Evolutionary conservation across 441 rosid species (phyloP).

Genomic region (Syzygium syzygioides): DNA sequence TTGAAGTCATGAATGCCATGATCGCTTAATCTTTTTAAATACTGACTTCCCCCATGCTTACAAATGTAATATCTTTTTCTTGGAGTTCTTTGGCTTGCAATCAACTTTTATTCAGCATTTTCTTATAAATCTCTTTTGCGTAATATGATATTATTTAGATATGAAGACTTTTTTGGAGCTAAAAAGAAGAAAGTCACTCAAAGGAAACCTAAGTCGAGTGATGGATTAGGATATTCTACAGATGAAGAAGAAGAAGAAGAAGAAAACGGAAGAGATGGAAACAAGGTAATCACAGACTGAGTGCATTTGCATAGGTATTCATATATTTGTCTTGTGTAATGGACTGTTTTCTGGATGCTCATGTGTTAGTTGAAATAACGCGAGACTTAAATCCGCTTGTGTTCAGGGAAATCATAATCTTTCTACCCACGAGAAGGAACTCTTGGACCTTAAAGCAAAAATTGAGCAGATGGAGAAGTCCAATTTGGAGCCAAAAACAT

Average conservation of each 20-base stretch:
- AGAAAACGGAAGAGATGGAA: conserved; percentile 12
- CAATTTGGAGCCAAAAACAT: conserved; percentile 76
- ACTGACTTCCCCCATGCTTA: not conserved
- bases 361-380: not conserved
- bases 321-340: not conserved
- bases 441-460: conserved; percentile 45
- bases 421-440: conserved; percentile 78
- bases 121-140: not conserved
- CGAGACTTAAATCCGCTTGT: not conserved
- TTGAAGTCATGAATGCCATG: not conserved
- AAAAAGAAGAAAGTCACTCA: conserved; percentile 32
- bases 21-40: not conserved
- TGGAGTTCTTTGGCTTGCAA: not conserved
- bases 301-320: not conserved
- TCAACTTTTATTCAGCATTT: not conserved
- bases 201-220: conserved; percentile 18
- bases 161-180: conserved; percentile 69
- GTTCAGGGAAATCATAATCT: conserved; percentile 40
- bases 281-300: not conserved
- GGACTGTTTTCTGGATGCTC: not conserved
- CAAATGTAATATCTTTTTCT: not conserved
- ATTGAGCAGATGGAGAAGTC: conserved; percentile 78
- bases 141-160: conserved; percentile 29
- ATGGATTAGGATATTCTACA: conserved; percentile 21
- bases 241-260: conserved; percentile 38